Conservation (phyloP, 768 basidiomycete genomes). For the Pisolithus sp. region DNA sequence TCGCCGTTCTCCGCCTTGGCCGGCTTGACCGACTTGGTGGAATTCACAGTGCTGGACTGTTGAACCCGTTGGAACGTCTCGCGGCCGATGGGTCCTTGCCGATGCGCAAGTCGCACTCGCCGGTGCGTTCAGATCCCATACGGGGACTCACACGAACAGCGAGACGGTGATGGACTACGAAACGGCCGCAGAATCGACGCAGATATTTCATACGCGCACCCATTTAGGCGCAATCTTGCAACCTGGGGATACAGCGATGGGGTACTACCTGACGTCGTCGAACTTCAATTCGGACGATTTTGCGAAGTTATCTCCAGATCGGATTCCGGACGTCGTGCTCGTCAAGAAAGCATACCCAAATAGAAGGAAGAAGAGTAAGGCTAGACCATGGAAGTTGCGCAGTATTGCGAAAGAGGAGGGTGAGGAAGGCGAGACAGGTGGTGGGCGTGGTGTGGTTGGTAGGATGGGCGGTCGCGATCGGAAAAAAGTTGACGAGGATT, state of each 20-base stretch:
- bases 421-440: conserved; percentile 76
- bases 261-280: conserved; percentile 80
- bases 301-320: conserved; percentile 53
- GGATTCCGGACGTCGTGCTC: conserved; percentile 87
- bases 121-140: conserved; percentile 64
- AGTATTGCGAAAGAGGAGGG: conserved; percentile 91
- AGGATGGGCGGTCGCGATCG: conserved; percentile 84
- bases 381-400: conserved; percentile 81
- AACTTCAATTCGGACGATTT: conserved; percentile 94
- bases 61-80: conserved; percentile 66
- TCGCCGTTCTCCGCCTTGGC: conserved; percentile 82
- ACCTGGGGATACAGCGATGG: conserved; percentile 89
- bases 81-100: conserved; percentile 77
- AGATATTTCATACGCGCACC: conserved; percentile 93
- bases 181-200: conserved; percentile 50
- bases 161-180: conserved; percentile 59
- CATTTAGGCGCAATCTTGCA: conserved; percentile 92
- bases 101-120: conserved; percentile 87
- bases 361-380: conserved; percentile 81
- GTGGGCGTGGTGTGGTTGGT: conserved; percentile 80
- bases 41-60: conserved; percentile 94
- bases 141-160: conserved; percentile 33
- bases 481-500: conserved; percentile 93
- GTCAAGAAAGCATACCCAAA: conserved; percentile 96
- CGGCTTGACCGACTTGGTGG: conserved; percentile 76